Evolutionary conservation across 2,329 filamentous ascomycete genomes (phyloP), one percentile per base, ranked within the genome.

Genomic region (Sporothrix dimorphospora): DNA sequence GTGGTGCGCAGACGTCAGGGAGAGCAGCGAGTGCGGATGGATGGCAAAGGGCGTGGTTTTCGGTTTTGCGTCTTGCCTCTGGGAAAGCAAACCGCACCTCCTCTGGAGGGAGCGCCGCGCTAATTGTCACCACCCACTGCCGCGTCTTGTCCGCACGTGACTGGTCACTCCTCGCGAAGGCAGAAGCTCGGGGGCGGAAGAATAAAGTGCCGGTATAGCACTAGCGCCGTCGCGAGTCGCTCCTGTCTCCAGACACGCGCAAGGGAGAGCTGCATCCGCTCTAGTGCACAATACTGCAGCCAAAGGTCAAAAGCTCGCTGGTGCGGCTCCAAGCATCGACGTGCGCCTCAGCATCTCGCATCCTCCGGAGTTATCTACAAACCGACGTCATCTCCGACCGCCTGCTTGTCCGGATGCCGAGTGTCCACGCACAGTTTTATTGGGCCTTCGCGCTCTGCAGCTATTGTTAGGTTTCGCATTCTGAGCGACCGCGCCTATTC

Each of bases 21-120:
- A 16, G 53, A 61, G 30, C 3, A 34, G 38, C 9, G 34, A 30
- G 24, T 38, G 68, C 27, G n/a, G 24, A 70, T 38, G 68, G 67
- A 55, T 67, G 65, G 27, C 27, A 40, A 61, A 49, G 47, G 30
- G 19, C 49, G 34, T 51, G 24, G 51, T 14, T 70, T 49, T 51
- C 11, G 21, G 57, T 14, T 61, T 70, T 49, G 53, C 34, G 21
- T 45, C 45, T 67, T 16, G 45, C 45, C 65, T 67, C 63, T 45
- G 67, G 49, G 66, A 55, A 69, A 69, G 67, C 67, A 57, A 51
- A 57, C 66, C 19, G 27, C 63, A 66, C 11, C 65, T 38, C 45
- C 66, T 27, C 38, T 69, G 38, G 27, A 67, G 45, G 27, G 45
- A 69, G 51, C 66, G 21, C 38, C 21, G 51, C 67, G 67, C 49